Evolutionary conservation across 108 stramenopile genomes (phyloP).

Genomic region (Hondaea fermentalgiana): DNA sequence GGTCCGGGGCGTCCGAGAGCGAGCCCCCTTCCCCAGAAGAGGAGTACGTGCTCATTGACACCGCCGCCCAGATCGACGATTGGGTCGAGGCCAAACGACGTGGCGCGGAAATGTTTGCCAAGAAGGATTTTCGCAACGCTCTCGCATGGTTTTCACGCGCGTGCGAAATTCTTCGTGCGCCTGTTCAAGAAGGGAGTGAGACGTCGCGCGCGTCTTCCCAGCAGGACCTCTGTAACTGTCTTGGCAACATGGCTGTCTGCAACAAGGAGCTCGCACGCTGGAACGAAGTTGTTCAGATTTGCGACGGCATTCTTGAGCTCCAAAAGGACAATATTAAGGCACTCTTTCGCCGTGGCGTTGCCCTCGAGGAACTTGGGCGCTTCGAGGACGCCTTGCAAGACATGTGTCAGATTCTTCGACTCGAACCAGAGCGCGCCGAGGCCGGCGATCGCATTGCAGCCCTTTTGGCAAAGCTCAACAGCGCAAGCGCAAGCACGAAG

Average conservation of each 20-base stretch:
- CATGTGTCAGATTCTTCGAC: neutral
- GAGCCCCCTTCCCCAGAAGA: neutral
- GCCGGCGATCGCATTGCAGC: neutral
- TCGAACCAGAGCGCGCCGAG: neutral
- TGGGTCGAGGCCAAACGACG: neutral
- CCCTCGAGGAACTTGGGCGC: neutral
- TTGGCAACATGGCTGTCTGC: slow-evolving; percentile 1
- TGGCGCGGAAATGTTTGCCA: neutral
- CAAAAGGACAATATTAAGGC: neutral
- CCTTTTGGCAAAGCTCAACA: neutral
- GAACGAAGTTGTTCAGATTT: neutral
- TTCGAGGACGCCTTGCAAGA: neutral
- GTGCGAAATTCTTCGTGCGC: neutral
- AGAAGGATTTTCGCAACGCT: neutral
- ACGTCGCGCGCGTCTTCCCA: neutral
- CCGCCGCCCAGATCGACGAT: neutral
- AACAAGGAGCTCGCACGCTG: neutral
- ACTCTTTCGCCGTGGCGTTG: neutral
- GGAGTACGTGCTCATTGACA: neutral
- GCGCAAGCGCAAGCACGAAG: too few species aligned
- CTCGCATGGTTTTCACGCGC: neutral
- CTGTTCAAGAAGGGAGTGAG: neutral
- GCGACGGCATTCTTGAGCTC: neutral
- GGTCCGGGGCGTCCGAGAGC: neutral
- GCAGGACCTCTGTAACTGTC: neutral